Base-by-base conservation (phyloP, 2,329 filamentous ascomycete species). In the Fusarium sp. region DNA sequence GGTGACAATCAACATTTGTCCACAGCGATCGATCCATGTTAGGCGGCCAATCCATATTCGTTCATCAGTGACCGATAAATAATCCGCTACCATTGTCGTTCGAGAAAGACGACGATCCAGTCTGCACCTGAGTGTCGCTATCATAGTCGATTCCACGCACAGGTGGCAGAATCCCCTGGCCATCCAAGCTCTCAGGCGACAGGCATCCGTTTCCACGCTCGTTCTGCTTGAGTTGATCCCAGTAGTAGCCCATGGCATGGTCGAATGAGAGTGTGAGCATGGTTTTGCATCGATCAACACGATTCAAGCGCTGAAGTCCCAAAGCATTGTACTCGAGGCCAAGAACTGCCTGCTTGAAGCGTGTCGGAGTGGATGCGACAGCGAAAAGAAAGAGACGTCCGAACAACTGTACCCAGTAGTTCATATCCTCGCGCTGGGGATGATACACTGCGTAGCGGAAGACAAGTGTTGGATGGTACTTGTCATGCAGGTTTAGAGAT, bases 391-490 rank as follows among this genome's bases (percentile, higher is more conserved):
- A 59, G 10, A 68, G 45, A 10, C 62, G 57, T 8, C 62, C 62
- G 9, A 70, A 31, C 14, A 69, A 45, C 19, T 53, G 65, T 34
- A 70, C 36, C 67, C 65, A 70, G 51, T 63, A 49, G 33, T 47
- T 53, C 62, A 67, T 66, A 14, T 24, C 28, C 15, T 69, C 66
- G 6, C 38, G 38, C 24, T 62, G 57, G 1, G 68, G 68, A 38
- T 71, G 66, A 66, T 66, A 71, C 13, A 62, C 22, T 2, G 21
- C 46, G 34, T 69, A 71, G 4, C 63, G 62, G 36, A 71, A 58
- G 33, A 57, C 43, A 5, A 71, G 15, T 1, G 45, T 49, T 2
- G 68, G 62, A 14, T 57, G 55, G 17, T 31, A 22, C 2, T 36
- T 38, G 6, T 3, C 13, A 6, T 33, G 40, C 10, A 55, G 7